Percentiles rank a stretch among this genome's conserved stretches.
phyloP scores from a whole-genome alignment of 805 yeast genomes.

The Myxozyma geophila region DNA sequence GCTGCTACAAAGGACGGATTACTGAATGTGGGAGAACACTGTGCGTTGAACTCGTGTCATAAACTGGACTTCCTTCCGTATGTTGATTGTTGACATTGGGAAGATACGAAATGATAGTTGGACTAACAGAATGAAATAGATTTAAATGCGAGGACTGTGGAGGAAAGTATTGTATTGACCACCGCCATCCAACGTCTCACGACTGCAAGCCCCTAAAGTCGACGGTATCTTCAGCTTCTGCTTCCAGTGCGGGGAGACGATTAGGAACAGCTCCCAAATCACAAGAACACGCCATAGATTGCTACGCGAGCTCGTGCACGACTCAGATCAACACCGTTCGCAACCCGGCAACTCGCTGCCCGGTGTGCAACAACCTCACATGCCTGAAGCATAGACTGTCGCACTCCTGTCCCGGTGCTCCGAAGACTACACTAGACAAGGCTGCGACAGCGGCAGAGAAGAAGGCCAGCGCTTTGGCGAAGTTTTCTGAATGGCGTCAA shows the following conservation, averaged over 20 bases:
- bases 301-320: slow-evolving; percentile 16
- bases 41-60: slow-evolving; percentile 52
- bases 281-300: slow-evolving; percentile 35
- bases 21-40: slow-evolving; percentile 63
- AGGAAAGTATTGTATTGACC: slow-evolving; percentile 55
- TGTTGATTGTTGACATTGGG: background rate
- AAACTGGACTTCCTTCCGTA: slow-evolving; percentile 61
- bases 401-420: slow-evolving; percentile 33
- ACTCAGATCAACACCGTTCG: slow-evolving; percentile 42
- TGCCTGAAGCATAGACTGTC: slow-evolving; percentile 39
- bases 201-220: slow-evolving; percentile 32
- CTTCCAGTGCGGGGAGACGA: slow-evolving; percentile 14
- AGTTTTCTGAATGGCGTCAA: slow-evolving; percentile 34
- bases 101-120: background rate
- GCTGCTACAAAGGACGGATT: slow-evolving; percentile 41
- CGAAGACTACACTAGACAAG: background rate
- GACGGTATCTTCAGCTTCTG: background rate
- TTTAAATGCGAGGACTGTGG: slow-evolving; percentile 57
- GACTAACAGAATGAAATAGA: slow-evolving; percentile 1
- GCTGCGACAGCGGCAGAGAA: background rate
- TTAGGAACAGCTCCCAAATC: slow-evolving; percentile 41
- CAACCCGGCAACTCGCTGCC: slow-evolving; percentile 56
- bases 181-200: slow-evolving; percentile 50
- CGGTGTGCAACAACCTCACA: slow-evolving; percentile 54
- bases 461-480: slow-evolving; percentile 34